phyloP scores from a whole-genome alignment of 306 rosid genomes.

The Quercus agrifolia region DNA sequence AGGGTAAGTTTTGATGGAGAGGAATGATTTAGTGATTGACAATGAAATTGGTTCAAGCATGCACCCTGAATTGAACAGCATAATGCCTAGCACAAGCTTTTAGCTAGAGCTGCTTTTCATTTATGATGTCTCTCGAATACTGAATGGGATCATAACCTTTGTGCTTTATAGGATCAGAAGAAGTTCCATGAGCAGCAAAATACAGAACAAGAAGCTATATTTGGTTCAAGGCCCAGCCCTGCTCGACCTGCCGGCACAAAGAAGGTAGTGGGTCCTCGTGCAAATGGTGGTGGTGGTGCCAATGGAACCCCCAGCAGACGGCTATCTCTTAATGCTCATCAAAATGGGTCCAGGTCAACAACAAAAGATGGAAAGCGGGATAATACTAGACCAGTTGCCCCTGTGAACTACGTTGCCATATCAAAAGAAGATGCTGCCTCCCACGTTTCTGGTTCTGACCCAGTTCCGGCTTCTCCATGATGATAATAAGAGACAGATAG shows the following conservation, averaged over 20 bases:
- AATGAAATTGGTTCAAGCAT: neutral
- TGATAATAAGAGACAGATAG: neutral
- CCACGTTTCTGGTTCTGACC: constrained; percentile 71
- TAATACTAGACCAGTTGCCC: constrained; percentile 61
- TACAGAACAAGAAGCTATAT: constrained; percentile 73
- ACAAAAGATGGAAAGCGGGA: constrained; percentile 75
- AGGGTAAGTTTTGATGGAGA: constrained; percentile 49
- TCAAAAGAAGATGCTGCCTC: constrained; percentile 85
- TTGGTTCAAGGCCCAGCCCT: constrained; percentile 80
- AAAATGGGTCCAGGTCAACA: constrained; percentile 74
- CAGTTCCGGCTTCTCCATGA: constrained; percentile 67
- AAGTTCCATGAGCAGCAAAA: constrained; percentile 73
- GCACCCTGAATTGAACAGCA: neutral
- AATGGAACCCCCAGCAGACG: constrained; percentile 87
- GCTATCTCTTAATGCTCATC: constrained; percentile 82
- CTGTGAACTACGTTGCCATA: constrained; percentile 76
- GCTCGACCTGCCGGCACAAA: constrained; percentile 70
- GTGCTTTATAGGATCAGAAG: constrained; percentile 76
- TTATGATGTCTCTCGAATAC: neutral
- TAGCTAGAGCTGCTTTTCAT: neutral
- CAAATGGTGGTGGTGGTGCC: constrained; percentile 74
- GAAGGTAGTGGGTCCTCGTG: constrained; percentile 80
- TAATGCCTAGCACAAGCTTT: neutral
- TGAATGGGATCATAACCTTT: constrained; percentile 10
- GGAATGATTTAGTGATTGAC: neutral